Evolutionary conservation across 2,329 filamentous ascomycete species (phyloP).

Genomic region (Onygenales sp.): DNA sequence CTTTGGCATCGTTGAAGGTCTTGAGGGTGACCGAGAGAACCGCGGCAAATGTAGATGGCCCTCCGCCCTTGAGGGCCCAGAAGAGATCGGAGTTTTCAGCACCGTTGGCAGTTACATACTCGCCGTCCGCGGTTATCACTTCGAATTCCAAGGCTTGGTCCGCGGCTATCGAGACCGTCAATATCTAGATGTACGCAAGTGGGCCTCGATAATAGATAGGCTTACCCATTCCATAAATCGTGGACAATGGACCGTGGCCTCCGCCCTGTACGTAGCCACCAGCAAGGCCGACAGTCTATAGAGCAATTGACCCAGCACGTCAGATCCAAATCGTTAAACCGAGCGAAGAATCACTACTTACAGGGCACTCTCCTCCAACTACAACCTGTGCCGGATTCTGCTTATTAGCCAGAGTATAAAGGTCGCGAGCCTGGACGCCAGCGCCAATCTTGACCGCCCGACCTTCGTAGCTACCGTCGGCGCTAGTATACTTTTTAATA

Average conservation of each 20-base stretch:
- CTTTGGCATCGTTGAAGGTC: background rate
- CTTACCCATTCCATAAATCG: slow-evolving; percentile 1
- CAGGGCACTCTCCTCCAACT: background rate
- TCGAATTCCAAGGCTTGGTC: slow-evolving; percentile 1
- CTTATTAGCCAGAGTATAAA: background rate
- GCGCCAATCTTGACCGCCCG: background rate
- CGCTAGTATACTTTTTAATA: background rate
- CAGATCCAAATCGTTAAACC: background rate
- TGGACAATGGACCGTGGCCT: background rate
- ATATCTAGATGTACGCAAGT: background rate
- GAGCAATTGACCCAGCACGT: background rate
- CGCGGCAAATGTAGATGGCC: slow-evolving; percentile 9
- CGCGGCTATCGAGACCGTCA: background rate
- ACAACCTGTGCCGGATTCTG: background rate
- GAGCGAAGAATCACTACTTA: background rate
- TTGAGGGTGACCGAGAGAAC: background rate
- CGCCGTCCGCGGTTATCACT: slow-evolving; percentile 31
- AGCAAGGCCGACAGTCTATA: background rate
- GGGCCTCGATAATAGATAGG: background rate
- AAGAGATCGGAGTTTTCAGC: slow-evolving; percentile 39
- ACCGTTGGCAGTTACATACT: slow-evolving; percentile 27
- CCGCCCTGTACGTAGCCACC: slow-evolving; percentile 1
- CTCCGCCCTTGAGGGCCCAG: slow-evolving; percentile 38
- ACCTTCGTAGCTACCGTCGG: background rate
- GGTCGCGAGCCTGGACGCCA: background rate